Evolutionary conservation across 495 filamentous ascomycete genomes (phyloP).

Genomic region (Hypoxylon lienhwacheense): DNA sequence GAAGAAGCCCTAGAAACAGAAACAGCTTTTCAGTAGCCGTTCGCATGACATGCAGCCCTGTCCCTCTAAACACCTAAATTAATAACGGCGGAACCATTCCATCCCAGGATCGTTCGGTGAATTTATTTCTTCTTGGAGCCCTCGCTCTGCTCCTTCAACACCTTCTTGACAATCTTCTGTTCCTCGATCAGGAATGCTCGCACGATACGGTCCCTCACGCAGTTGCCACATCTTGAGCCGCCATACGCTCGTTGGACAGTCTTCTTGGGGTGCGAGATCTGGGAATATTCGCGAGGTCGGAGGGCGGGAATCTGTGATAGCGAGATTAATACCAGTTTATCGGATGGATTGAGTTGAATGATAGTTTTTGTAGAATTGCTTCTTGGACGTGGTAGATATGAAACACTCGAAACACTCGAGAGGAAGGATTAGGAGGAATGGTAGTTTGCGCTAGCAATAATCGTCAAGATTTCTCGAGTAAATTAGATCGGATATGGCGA

Average conservation of each 20-base stretch:
- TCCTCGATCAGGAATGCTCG: slow-evolving; percentile 99
- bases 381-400: not conserved
- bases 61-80: slow-evolving; percentile 56
- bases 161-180: slow-evolving; percentile 99
- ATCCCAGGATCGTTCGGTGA: slow-evolving; percentile 34
- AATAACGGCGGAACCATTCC: slow-evolving; percentile 48
- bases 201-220: slow-evolving; percentile 95
- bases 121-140: slow-evolving; percentile 78
- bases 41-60: slow-evolving; percentile 51
- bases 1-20: slow-evolving; percentile 54
- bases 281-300: slow-evolving; percentile 93
- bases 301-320: slow-evolving; percentile 81
- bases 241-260: slow-evolving; percentile 97
- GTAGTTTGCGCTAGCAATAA: too few species aligned
- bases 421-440: too few species aligned
- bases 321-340: slow-evolving; percentile 5
- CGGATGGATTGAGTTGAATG: not conserved
- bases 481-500: not conserved
- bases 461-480: too few species aligned
- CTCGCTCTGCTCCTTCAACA: slow-evolving; percentile 77
- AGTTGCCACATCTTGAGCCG: slow-evolving; percentile 96
- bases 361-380: not conserved
- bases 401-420: too few species aligned
- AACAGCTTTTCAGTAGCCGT: slow-evolving; percentile 44
- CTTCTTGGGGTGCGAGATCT: slow-evolving; percentile 97